Evolutionary conservation across 2,329 filamentous ascomycete species (phyloP).

Genomic region (Aspergillus calidoustus): DNA sequence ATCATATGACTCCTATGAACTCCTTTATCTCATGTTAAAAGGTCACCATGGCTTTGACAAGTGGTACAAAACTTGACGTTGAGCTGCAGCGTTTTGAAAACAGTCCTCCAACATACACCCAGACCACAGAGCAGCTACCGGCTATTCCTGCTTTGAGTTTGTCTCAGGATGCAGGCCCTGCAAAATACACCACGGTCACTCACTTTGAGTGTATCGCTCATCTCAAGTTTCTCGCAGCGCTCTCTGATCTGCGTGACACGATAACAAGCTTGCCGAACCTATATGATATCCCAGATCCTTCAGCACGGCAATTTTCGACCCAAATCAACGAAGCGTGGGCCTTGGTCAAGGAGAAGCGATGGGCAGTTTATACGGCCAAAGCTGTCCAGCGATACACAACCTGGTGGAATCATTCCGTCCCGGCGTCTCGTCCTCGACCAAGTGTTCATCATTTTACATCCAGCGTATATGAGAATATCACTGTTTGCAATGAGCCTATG

Average conservation of each 20-base stretch:
- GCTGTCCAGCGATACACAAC: conserved; percentile 70
- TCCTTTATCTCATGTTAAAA: background rate
- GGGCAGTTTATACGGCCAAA: conserved; percentile 70
- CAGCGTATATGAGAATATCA: conserved; percentile 39
- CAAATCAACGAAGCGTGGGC: conserved; percentile 50
- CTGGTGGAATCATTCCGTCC: conserved; percentile 62
- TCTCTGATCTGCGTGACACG: conserved; percentile 69
- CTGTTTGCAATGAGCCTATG: conserved; percentile 28
- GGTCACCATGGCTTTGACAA: conserved; percentile 12
- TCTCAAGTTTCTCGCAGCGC: conserved; percentile 71
- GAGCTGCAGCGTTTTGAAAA: conserved; percentile 8
- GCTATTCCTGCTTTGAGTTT: conserved; percentile 35
- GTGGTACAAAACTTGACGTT: background rate
- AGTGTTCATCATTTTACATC: conserved; percentile 26
- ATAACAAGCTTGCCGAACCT: conserved; percentile 69
- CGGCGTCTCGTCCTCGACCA: conserved; percentile 15
- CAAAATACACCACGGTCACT: conserved; percentile 33
- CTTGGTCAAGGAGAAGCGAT: conserved; percentile 71
- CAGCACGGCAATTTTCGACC: conserved; percentile 42
- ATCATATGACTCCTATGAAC: background rate
- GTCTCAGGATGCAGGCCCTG: conserved; percentile 12
- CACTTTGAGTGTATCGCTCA: conserved; percentile 70
- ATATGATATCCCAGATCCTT: conserved; percentile 64
- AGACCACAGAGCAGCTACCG: conserved; percentile 18
- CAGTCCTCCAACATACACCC: conserved; percentile 34